These are phyloP conservation scores for Cordyceps tenuipes DNA, from an alignment of 2,329 filamentous ascomycete genomes.

Conservation along the genomic window DNA sequence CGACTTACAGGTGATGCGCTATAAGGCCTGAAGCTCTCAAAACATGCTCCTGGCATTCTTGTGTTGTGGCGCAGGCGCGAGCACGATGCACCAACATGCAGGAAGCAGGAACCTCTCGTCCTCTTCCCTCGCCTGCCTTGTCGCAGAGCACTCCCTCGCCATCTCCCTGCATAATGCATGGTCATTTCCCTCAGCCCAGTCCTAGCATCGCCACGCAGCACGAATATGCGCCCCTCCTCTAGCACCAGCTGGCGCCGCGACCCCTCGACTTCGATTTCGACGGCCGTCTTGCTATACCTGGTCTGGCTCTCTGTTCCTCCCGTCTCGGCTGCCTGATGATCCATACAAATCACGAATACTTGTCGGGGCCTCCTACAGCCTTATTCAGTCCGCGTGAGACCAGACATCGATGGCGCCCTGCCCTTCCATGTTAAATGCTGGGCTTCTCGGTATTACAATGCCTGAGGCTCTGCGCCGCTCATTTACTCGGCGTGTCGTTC, in stretches of 20 bases:
- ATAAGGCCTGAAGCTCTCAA: background rate
- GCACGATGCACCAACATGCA: background rate
- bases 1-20: background rate
- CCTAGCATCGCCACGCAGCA: background rate
- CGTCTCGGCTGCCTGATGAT: constrained; percentile 9
- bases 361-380: background rate
- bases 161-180: background rate
- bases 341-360: background rate
- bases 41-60: background rate
- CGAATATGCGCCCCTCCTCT: background rate
- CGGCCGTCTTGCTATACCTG: constrained; percentile 2
- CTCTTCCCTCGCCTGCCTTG: background rate
- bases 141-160: too few relatives aligned
- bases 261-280: background rate
- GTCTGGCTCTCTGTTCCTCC: background rate
- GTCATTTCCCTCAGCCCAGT: background rate
- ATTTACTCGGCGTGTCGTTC: background rate
- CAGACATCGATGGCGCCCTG: background rate
- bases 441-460: background rate
- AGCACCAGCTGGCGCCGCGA: background rate
- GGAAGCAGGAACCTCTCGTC: constrained; percentile 1
- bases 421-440: background rate
- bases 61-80: too few relatives aligned
- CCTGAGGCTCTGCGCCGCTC: background rate
- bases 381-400: background rate